Conservation (phyloP, 2,329 filamentous ascomycete genomes). For the Fusarium euwallaceae region DNA sequence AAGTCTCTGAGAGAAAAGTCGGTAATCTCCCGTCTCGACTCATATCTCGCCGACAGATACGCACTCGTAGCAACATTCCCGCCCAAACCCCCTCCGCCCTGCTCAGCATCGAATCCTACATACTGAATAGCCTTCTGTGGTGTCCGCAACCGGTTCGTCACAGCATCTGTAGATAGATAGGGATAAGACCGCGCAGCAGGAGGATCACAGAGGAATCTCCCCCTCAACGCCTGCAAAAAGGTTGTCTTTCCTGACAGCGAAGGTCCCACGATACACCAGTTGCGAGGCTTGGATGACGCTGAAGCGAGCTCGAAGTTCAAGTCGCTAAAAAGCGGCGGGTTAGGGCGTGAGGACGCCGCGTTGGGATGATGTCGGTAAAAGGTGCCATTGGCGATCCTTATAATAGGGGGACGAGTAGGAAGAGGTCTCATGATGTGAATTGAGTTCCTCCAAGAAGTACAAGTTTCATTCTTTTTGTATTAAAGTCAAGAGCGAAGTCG, state of each 20-base stretch:
- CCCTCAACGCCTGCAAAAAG: conserved; percentile 83
- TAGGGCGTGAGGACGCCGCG: conserved; percentile 63
- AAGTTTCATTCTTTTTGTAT: conserved; percentile 22
- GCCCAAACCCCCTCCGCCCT: conserved; percentile 64
- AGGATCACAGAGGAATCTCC: conserved; percentile 81
- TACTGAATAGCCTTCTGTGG: conserved; percentile 82
- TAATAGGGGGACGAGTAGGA: conserved; percentile 66
- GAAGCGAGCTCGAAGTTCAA: conserved; percentile 79
- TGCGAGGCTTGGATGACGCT: conserved; percentile 62
- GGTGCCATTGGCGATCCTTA: conserved; percentile 82
- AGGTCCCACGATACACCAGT: conserved; percentile 89
- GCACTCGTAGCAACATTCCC: conserved; percentile 75
- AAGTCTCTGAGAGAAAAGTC: conserved; percentile 90
- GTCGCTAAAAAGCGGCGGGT: conserved; percentile 79
- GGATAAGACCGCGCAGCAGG: conserved; percentile 83
- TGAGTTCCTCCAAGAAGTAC: conserved; percentile 2
- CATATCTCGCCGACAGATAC: conserved; percentile 91
- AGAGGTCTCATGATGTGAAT: conserved; percentile 54
- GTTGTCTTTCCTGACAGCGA: conserved; percentile 85
- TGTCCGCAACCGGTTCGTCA: conserved; percentile 67
- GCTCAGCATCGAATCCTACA: conserved; percentile 88
- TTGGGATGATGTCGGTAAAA: conserved; percentile 84
- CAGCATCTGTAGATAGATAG: conserved; percentile 75
- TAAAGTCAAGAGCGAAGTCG: conserved; percentile 32
- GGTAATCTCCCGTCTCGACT: conserved; percentile 86